Evolutionary conservation across 2,329 filamentous ascomycete genomes (phyloP).

Genomic region (Ophiostoma sp.): DNA sequence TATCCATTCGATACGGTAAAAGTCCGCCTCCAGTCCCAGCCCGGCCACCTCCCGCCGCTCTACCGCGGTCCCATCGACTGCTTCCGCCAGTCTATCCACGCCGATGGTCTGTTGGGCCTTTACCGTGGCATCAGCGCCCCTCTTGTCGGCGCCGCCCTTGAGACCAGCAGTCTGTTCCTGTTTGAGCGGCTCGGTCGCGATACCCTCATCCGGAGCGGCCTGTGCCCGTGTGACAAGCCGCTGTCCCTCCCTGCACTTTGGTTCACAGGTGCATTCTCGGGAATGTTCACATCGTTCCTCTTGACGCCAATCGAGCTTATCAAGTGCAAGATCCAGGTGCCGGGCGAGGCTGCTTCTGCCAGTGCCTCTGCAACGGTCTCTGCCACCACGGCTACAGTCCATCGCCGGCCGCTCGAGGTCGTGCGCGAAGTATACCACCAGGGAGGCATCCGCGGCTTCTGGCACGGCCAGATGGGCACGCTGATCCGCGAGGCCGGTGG

Average conservation of each 20-base stretch:
- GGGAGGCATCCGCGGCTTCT: constrained; percentile 81
- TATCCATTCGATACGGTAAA: constrained; percentile 99
- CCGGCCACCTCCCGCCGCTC: constrained; percentile 70
- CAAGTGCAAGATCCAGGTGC: constrained; percentile 91
- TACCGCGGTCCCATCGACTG: constrained; percentile 89
- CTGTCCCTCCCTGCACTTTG: constrained; percentile 72
- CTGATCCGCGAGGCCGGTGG: constrained; percentile 91
- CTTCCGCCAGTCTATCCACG: constrained; percentile 76
- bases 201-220: constrained; percentile 51
- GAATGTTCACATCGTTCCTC: constrained; percentile 82
- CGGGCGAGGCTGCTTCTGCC: constrained; percentile 44
- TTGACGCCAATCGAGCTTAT: constrained; percentile 94
- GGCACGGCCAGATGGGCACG: constrained; percentile 91
- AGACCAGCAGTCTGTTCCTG: constrained; percentile 89
- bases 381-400: constrained; percentile 33
- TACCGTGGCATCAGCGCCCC: constrained; percentile 93
- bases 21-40: constrained; percentile 93
- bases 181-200: constrained; percentile 75
- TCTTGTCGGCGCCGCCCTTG: constrained; percentile 81
- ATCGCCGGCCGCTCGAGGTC: constrained; percentile 59
- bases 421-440: constrained; percentile 75
- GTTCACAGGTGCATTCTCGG: constrained; percentile 77
- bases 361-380: neutral
- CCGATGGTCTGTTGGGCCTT: constrained; percentile 73
- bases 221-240: constrained; percentile 48